These are phyloP conservation scores for Thelephora terrestris DNA, from an alignment of 1,284 basidiomycete genomes.

Conservation along the genomic window DNA sequence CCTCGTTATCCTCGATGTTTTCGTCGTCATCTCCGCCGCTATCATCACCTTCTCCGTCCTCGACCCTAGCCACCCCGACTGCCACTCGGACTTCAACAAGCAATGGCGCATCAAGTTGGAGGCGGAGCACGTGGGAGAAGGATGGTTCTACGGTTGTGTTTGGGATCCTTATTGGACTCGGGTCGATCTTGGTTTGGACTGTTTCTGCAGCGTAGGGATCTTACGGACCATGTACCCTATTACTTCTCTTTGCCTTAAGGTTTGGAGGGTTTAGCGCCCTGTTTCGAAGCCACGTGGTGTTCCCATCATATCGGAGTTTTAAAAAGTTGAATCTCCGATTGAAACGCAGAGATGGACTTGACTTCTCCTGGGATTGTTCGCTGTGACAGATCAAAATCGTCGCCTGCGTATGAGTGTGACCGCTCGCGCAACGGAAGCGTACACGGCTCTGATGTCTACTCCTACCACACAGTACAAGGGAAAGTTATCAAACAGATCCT, in stretches of 20 bases:
- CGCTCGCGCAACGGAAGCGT: too few relatives aligned
- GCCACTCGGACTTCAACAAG: not conserved
- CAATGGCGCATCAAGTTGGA: not conserved
- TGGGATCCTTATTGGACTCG: not conserved
- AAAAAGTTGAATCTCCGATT: too few relatives aligned
- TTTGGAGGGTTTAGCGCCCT: too few relatives aligned
- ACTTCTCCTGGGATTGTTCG: too few relatives aligned
- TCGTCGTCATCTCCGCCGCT: not conserved
- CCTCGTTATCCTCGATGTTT: not conserved
- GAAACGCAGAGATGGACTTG: too few relatives aligned
- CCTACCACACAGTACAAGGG: conserved; percentile 40
- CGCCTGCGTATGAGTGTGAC: too few relatives aligned
- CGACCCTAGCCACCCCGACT: not conserved
- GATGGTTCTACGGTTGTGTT: not conserved
- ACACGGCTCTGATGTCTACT: conserved; percentile 9
- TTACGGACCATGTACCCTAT: not conserved
- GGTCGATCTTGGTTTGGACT: not conserved
- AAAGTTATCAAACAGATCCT: conserved; percentile 53
- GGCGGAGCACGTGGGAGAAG: not conserved
- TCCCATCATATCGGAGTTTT: too few relatives aligned
- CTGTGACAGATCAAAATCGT: too few relatives aligned
- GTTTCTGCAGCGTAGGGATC: not conserved
- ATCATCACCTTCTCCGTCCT: not conserved
- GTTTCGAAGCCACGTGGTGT: too few relatives aligned
- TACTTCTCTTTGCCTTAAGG: too few relatives aligned